Conservation (phyloP, 495 filamentous ascomycete genomes). For the Aspergillus cristatus region DNA sequence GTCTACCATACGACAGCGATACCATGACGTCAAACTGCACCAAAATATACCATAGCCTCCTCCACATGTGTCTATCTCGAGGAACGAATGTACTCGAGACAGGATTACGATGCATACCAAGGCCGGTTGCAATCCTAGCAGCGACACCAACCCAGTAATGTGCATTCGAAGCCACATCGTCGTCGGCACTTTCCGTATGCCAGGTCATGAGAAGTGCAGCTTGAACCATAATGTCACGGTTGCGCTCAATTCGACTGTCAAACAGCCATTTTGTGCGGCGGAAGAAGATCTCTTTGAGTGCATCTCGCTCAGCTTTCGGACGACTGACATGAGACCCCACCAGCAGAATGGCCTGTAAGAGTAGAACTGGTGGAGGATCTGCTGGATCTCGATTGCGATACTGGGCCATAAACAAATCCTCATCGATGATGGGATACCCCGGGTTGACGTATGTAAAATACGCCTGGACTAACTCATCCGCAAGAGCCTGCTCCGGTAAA, state of each 20-base stretch:
- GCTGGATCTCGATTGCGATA: constrained; percentile 38
- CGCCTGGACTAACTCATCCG: constrained; percentile 38
- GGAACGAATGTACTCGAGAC: constrained; percentile 34
- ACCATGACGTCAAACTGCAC: constrained; percentile 42
- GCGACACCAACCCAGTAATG: constrained; percentile 43
- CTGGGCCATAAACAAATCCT: constrained; percentile 39
- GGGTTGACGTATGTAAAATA: constrained; percentile 38
- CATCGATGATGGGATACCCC: constrained; percentile 37
- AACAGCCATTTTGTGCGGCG: constrained; percentile 41
- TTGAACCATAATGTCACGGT: constrained; percentile 42
- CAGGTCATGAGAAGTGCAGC: constrained; percentile 38
- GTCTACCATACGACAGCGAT: constrained; percentile 40
- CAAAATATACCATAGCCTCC: constrained; percentile 38
- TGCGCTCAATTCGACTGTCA: constrained; percentile 39
- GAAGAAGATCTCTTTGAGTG: constrained; percentile 38
- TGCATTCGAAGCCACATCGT: constrained; percentile 40
- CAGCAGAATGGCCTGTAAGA: constrained; percentile 38
- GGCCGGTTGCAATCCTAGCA: constrained; percentile 37
- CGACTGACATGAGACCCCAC: constrained; percentile 37
- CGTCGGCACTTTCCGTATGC: constrained; percentile 39
- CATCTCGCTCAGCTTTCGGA: constrained; percentile 30
- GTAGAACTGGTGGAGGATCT: constrained; percentile 35
- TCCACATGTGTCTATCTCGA: constrained; percentile 37
- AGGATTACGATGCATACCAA: constrained; percentile 42
- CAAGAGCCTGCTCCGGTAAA: constrained; percentile 33